Evolutionary conservation across 805 yeast genomes (phyloP), one percentile per base, ranked within the genome.

Genomic region (Saturnispora bothae): DNA sequence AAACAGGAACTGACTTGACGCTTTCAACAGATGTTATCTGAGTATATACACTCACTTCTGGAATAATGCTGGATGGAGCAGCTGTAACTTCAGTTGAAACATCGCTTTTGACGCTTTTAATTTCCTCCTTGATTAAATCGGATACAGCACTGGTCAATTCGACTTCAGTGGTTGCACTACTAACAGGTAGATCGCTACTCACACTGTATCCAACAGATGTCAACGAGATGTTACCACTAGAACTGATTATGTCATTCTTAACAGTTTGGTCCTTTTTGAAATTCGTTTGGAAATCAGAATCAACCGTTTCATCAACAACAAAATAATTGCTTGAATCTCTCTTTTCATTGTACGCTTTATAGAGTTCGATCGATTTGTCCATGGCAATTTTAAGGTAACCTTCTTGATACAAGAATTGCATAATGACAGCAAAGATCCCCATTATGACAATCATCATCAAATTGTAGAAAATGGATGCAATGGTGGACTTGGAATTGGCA

Each of bases 401-500:
- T 26, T 57, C 50, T 15, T 45, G 36, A 34, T 57, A 50, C 14
- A 55, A 39, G 43, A 40, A 57, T 42, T 59, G 64, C 3, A 48
- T 40, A 4, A 43, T 40, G 18, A 52, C 34, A 4, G 55, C 59
- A 4, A 57, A 21, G 8, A 50, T 13, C 2, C 42, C 52, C 28
- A 56, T 46, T 4, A 55, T 14, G 1, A 54, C 22, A 13, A 53
- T 48, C 0, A 57, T 51, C 3, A 55, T 19, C 1, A 59, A 13
- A 25, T 51, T 39, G 27, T 56, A 55, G 25, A 59, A 39, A 10
- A 57, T 30, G 3, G 59, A 47, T 13, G 48, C 29, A 21, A 54
- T 34, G 7, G 54, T 43, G 6, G 73, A 66, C 39, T 56, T 60
- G 5, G 72, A 62, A 4, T 52, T 52, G 1, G 69, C 59, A 43